Base-by-base conservation (phyloP, 1,284 basidiomycete genomes). In the Microbotryum saponariae region DNA sequence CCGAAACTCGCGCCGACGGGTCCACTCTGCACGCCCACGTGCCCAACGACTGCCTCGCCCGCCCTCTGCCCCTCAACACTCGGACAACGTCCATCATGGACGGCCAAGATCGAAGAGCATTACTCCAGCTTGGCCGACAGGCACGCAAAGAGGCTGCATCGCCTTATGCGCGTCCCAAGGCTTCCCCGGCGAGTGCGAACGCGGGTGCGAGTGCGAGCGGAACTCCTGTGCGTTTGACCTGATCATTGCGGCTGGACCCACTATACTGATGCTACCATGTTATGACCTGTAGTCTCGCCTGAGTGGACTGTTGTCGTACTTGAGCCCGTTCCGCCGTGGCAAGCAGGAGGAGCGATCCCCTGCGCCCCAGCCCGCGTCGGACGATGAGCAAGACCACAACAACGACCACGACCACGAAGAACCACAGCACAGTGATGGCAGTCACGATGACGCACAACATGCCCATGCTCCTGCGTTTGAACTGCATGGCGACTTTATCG, bases 381-480 rank as follows among this genome's bases (percentile, higher is more conserved):
- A 54, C 23, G 33, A n/a, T 18, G 45, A 45, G 8, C 44, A 54
- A n/a, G 37, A 27, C 21, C 14, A 45, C 5, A 25, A 46, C 7
- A 42, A 59, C 2, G 50, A 54, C 9, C 47, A 48, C 6, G 44
- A 47, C 18, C 20, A 18, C 6, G 45, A 51, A 8, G n/a, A 37
- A 16, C 7, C 37, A 4, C 46, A 21, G 6, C 21, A 27, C 12
- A 27, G 57, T 23, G 29, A 54, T 42, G 52, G 33, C 14, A n/a
- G 45, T 4, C 42, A 33, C 12, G 53, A 47, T 3, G 44, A 56
- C 21, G n/a, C 47, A 16, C 44, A 53, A 2, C 25, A 61, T 10
- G 63, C 57, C 16, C 50, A 59, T 45, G 56, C 49, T 6, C 53
- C 50, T 2, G 50, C 45, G 16, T 55, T 56, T 51, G 64, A 54